These are phyloP conservation scores for Cinchona pubescens DNA, from an alignment of 257 asterid species.

Conservation along the genomic window DNA sequence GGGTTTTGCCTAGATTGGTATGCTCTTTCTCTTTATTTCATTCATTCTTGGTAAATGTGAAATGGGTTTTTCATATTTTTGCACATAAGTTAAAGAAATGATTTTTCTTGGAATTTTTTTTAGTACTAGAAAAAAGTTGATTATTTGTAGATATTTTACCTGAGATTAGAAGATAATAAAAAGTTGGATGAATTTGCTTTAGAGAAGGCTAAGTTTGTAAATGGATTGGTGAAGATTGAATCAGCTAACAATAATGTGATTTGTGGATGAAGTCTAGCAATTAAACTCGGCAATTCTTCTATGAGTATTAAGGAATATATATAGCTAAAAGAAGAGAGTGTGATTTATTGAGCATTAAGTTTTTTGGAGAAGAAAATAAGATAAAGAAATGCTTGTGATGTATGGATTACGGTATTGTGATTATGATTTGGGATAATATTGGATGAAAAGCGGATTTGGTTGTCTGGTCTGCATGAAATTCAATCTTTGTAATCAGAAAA, in stretches of 20 bases:
- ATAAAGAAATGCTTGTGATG: neutral
- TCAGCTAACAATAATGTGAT: neutral
- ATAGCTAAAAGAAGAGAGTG: neutral
- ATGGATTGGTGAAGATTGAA: neutral
- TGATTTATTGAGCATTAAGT: neutral
- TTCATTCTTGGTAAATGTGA: neutral
- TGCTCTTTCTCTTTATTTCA: neutral
- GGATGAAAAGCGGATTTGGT: neutral
- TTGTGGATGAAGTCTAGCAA: neutral
- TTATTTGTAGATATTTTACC: neutral
- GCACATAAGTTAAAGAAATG: neutral
- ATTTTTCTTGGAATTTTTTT: neutral
- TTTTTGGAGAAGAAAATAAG: neutral
- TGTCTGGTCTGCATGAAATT: neutral
- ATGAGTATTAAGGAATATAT: neutral
- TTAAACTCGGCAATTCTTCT: neutral
- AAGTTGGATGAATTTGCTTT: neutral
- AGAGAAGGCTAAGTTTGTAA: neutral
- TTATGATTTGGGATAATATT: neutral
- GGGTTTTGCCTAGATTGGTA: constrained; percentile 87
- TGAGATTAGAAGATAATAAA: neutral
- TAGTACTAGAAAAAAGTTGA: neutral
- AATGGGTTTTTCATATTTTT: neutral
- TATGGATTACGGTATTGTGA: neutral
- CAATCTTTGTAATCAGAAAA: neutral